Base-by-base conservation (phyloP, 1,284 basidiomycete genomes). In the Irpex rosettiformis region DNA sequence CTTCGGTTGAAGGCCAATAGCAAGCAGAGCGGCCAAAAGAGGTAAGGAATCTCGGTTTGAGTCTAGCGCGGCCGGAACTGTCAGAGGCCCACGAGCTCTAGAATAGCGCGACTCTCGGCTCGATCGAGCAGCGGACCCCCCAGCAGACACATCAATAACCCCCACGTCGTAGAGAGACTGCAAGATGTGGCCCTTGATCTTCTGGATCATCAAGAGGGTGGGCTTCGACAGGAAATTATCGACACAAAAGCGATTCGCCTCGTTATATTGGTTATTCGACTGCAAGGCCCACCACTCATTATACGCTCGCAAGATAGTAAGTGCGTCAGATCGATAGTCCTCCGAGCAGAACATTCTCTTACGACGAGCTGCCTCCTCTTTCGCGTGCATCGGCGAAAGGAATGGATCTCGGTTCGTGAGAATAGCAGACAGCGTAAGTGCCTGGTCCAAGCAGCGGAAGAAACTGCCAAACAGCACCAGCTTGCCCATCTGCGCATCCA, bases 351-450 rank as follows among this genome's bases (percentile, higher is more conserved):
- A 98, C 1, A 83, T 86, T 62, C 87, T 82, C 73, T 97, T 97
- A 71, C 84, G 81, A 28, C 80, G 81, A 27, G 85, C 75, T 1
- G 89, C 82, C 65, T 89, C 81, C 24, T 73, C 69, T 69, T 86
- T 89, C 54, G 86, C 74, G 56, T 86, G 83, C 71, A 89, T 81
- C 0, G 95, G 95, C 0, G 88, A 84, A 55, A 96, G 74, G 79
- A 98, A 98, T 2, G 95, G 94, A 66, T 96, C 94, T 40, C 95
- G 87, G 68, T 91, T 93, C 7, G 93, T 90, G 65, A 97, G 74
- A 65, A 97, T 91, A 1, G 95, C 93, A 4, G 95, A 94, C 43
- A 98, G 81, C 3, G 93, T 93, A 54, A 98, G 75, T 0, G 94
- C 93, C 48, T 90, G 88, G 69, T 97, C 93, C 56, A 98, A 78